Conservation (phyloP, 1,139 yeast species). For the Candida freyschussii region DNA sequence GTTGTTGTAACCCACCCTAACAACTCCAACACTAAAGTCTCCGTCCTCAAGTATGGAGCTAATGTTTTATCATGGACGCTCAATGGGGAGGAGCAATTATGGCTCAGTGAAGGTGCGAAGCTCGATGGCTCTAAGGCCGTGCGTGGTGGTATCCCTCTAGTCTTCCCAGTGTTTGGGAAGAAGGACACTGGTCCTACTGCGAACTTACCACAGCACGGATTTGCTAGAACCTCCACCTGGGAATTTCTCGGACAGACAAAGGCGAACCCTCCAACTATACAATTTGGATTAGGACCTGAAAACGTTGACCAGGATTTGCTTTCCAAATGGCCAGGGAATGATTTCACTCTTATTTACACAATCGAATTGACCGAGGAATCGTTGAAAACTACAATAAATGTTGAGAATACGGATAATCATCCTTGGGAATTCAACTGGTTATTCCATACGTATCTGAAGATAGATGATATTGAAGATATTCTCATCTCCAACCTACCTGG, state of each 20-base stretch:
- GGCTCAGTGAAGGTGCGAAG: constrained; percentile 70
- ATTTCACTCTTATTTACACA: constrained; percentile 73
- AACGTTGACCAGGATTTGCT: constrained; percentile 53
- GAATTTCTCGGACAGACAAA: constrained; percentile 84
- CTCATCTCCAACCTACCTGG: constrained; percentile 75
- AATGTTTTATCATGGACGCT: constrained; percentile 79
- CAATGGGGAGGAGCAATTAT: constrained; percentile 65
- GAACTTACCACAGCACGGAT: constrained; percentile 91
- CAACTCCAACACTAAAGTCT: constrained; percentile 49
- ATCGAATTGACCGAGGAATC: constrained; percentile 50
- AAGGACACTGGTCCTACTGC: constrained; percentile 41
- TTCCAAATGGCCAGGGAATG: constrained; percentile 55
- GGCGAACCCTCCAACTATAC: constrained; percentile 61
- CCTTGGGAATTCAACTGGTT: constrained; percentile 86
- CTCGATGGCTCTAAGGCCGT: constrained; percentile 91
- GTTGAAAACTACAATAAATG: constrained; percentile 66
- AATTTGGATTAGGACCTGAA: constrained; percentile 87
- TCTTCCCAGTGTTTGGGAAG: constrained; percentile 93
- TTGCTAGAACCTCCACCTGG: constrained; percentile 87
- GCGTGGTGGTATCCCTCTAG: constrained; percentile 95
- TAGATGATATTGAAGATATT: constrained; percentile 73
- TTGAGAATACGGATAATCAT: constrained; percentile 60
- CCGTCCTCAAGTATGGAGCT: constrained; percentile 82
- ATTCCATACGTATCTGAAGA: constrained; percentile 84
- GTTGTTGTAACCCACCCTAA: constrained; percentile 58